phyloP scores from a whole-genome alignment of 352 stramenopile species.

The Phytophthora fragariaefolia region DNA sequence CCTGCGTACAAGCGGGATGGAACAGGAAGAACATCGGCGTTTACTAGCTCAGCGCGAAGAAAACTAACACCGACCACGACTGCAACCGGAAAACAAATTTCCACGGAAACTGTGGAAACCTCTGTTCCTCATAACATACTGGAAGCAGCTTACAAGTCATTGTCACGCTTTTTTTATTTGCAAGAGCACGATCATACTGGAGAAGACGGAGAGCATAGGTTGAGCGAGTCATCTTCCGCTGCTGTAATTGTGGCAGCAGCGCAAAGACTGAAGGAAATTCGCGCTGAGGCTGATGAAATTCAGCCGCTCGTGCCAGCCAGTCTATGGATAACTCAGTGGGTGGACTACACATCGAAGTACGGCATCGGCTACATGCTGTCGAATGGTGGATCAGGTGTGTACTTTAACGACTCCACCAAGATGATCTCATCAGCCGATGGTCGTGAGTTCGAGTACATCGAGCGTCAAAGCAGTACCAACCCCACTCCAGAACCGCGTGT shows the following conservation, averaged over 20 bases:
- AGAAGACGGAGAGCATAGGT: conserved; percentile 42
- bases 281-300: conserved; percentile 53
- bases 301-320: conserved; percentile 44
- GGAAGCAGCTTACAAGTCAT: conserved; percentile 58
- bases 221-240: conserved; percentile 68
- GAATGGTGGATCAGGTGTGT: conserved; percentile 95
- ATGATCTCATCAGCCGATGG: conserved; percentile 92
- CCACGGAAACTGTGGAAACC: conserved; percentile 10
- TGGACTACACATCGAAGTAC: conserved; percentile 99
- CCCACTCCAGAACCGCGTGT: conserved; percentile 39
- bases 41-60: conserved; percentile 18
- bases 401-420: conserved; percentile 99
- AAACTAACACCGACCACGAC: conserved; percentile 15
- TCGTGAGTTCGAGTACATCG: conserved; percentile 96
- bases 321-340: conserved; percentile 97
- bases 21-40: conserved; percentile 10
- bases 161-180: conserved; percentile 73
- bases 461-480: conserved; percentile 73
- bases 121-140: conserved; percentile 41
- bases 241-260: conserved; percentile 64
- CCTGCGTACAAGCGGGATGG: conserved; percentile 29
- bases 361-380: conserved; percentile 98
- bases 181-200: conserved; percentile 50
- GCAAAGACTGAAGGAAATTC: conserved; percentile 71
- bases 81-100: conserved; percentile 3